Evolutionary conservation across 768 basidiomycete genomes (phyloP).

Genomic region (Rhizopogon salebrosus): DNA sequence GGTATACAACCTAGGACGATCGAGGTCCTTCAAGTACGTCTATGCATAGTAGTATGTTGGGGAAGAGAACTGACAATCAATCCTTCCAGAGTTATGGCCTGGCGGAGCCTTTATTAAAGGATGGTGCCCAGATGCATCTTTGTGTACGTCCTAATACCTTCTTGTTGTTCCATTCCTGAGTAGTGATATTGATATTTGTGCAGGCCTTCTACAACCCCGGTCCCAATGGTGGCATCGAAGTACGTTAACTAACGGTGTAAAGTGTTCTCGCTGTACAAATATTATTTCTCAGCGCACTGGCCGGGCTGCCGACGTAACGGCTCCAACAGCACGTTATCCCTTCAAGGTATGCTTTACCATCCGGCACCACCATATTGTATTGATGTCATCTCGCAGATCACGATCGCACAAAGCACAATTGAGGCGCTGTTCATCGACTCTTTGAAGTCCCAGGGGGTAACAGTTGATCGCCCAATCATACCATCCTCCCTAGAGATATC

Average conservation of each 20-base stretch:
- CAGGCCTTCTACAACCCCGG: slow-evolving; percentile 76
- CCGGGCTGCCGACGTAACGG: slow-evolving; percentile 56
- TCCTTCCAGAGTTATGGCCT: slow-evolving; percentile 69
- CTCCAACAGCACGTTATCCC: slow-evolving; percentile 61
- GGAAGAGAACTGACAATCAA: neutral
- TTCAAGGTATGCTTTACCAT: slow-evolving; percentile 47
- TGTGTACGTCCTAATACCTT: slow-evolving; percentile 39
- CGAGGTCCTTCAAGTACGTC: slow-evolving; percentile 45
- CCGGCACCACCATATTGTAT: neutral
- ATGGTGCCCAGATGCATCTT: slow-evolving; percentile 67
- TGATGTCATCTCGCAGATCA: slow-evolving; percentile 18
- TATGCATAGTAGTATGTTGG: neutral
- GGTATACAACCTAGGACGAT: slow-evolving; percentile 52
- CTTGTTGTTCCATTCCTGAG: neutral
- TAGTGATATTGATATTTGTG: neutral
- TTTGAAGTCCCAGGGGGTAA: slow-evolving; percentile 23
- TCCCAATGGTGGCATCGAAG: slow-evolving; percentile 57
- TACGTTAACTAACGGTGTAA: slow-evolving; percentile 11
- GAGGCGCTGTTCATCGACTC: slow-evolving; percentile 39
- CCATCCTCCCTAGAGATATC: slow-evolving; percentile 28
- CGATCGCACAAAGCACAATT: slow-evolving; percentile 38
- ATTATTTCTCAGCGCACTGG: slow-evolving; percentile 45
- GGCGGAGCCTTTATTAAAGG: slow-evolving; percentile 53
- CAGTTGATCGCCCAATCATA: slow-evolving; percentile 31
- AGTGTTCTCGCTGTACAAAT: neutral